These are phyloP conservation scores for Agastache rugosa DNA, from an alignment of 257 asterid genomes.

Conservation along the genomic window DNA sequence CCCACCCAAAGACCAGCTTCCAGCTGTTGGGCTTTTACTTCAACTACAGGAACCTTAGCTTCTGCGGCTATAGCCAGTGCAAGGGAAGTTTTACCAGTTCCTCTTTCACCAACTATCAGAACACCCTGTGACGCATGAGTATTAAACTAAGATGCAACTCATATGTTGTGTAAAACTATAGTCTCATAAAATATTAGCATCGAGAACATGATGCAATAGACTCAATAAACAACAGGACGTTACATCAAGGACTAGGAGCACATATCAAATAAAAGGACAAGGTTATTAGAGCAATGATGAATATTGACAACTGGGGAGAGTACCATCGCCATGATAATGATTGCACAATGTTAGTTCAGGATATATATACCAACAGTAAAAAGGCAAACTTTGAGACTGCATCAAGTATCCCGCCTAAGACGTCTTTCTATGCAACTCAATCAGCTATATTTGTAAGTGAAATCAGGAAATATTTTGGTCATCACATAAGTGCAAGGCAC, in stretches of 20 bases:
- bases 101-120: constrained; percentile 98
- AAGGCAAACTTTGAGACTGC: neutral
- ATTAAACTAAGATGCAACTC: constrained; percentile 36
- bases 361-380: constrained; percentile 20
- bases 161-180: constrained; percentile 18
- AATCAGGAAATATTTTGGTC: neutral
- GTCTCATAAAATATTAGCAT: constrained; percentile 5
- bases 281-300: constrained; percentile 22
- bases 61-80: constrained; percentile 98
- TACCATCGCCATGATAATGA: constrained; percentile 15
- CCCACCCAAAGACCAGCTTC: constrained; percentile 99
- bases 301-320: constrained; percentile 7
- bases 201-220: constrained; percentile 1
- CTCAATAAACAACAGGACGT: constrained; percentile 16
- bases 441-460: neutral
- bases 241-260: constrained; percentile 22
- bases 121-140: constrained; percentile 71
- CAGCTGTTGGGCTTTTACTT: constrained; percentile 89
- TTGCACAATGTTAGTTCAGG: constrained; percentile 3
- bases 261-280: constrained; percentile 4
- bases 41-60: constrained; percentile 96
- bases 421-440: constrained; percentile 2
- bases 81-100: constrained; percentile 96
- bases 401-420: neutral
- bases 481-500: constrained; percentile 22